Evolutionary conservation across 306 rosid genomes (phyloP).

Genomic region (Parietaria judaica): DNA sequence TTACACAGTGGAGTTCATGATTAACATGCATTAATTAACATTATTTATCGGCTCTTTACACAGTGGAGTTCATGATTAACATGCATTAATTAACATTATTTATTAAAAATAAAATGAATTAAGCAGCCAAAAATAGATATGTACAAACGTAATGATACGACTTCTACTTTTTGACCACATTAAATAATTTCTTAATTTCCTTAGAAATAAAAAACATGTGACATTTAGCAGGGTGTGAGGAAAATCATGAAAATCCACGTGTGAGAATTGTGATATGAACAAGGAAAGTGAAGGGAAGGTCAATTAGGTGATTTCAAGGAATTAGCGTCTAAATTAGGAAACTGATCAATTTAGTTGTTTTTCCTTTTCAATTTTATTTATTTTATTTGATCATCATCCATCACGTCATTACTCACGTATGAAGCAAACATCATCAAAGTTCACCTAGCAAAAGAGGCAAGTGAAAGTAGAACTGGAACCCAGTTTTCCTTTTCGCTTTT

Average conservation of each 20-base stretch:
- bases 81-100: neutral
- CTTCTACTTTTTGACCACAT: neutral
- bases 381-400: no score
- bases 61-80: neutral
- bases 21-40: neutral
- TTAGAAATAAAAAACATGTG: neutral
- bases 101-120: no score
- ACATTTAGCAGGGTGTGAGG: neutral
- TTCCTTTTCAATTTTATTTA: no score
- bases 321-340: no score
- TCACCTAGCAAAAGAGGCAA: no score
- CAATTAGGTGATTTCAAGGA: neutral
- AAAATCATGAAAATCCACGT: neutral
- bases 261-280: neutral
- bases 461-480: no score
- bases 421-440: no score
- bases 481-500: no score
- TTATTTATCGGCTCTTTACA: neutral
- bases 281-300: constrained; percentile 1
- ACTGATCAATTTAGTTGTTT: no score
- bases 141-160: no score
- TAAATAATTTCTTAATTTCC: neutral
- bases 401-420: no score
- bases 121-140: no score
- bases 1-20: neutral